A percentile compares a stretch with the other conserved stretches of the same genome.
These are phyloP conservation scores for Pestalotiopsis sp. DNA, from an alignment of 2,329 filamentous ascomycete genomes.

Conservation along the genomic window DNA sequence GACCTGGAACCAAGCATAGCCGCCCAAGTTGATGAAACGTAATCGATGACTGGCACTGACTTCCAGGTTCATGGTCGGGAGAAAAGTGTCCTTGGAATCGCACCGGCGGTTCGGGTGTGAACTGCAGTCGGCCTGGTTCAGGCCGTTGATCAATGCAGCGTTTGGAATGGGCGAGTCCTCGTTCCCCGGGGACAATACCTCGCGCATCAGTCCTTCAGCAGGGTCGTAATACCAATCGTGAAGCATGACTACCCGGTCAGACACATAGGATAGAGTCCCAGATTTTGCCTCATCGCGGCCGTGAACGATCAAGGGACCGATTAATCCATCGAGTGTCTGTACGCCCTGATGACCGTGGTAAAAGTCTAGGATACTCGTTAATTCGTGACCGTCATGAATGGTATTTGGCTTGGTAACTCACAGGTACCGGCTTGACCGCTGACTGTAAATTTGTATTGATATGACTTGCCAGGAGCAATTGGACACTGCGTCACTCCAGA, in stretches of 20 bases:
- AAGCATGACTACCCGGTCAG: conserved; percentile 65
- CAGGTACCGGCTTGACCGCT: conserved; percentile 44
- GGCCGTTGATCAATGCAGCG: conserved; percentile 46
- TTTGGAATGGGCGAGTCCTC: conserved; percentile 48
- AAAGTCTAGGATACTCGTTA: conserved; percentile 29
- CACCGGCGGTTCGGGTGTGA: conserved; percentile 42
- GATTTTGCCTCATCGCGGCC: conserved; percentile 55
- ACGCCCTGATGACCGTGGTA: conserved; percentile 56
- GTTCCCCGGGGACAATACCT: conserved; percentile 41
- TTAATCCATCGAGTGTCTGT: conserved; percentile 68
- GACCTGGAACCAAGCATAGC: conserved; percentile 73
- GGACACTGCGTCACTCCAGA: conserved; percentile 68
- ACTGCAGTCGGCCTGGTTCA: conserved; percentile 43
- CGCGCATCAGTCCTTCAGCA: conserved; percentile 39
- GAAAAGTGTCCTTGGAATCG: conserved; percentile 38
- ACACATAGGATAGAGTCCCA: conserved; percentile 53
- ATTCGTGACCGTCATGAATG: not conserved
- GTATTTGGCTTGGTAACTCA: conserved; percentile 22
- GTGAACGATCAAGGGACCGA: conserved; percentile 65
- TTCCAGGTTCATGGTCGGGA: conserved; percentile 48
- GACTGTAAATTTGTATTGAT: conserved; percentile 72
- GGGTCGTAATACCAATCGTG: conserved; percentile 71
- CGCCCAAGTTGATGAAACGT: conserved; percentile 70
- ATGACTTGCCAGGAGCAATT: conserved; percentile 63
- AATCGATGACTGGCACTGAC: conserved; percentile 64